Evolutionary conservation across 2,329 filamentous ascomycete species (phyloP).

Genomic region (Venturia pyrina): DNA sequence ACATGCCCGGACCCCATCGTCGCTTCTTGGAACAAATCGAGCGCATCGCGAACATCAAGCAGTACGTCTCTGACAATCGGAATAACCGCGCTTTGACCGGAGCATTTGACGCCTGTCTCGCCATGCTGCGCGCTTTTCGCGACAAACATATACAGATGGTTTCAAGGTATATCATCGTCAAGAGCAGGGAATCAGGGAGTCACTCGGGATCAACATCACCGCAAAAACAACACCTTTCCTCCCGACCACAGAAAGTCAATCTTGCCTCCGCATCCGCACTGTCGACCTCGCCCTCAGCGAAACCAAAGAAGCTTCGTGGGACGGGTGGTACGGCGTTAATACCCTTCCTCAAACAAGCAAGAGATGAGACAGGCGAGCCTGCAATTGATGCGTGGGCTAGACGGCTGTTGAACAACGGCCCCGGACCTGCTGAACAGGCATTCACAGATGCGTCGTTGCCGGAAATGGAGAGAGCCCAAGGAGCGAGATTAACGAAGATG

Average conservation of each 20-base stretch:
- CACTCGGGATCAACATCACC: conserved; percentile 46
- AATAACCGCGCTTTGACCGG: conserved; percentile 58
- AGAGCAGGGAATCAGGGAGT: conserved; percentile 64
- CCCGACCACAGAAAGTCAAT: conserved; percentile 36
- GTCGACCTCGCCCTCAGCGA: not conserved
- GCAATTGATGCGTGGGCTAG: conserved; percentile 62
- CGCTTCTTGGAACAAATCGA: conserved; percentile 77
- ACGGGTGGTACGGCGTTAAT: conserved; percentile 92
- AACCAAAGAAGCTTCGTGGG: conserved; percentile 55
- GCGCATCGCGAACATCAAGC: conserved; percentile 73
- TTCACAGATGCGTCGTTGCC: conserved; percentile 9
- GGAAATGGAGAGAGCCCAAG: conserved; percentile 35
- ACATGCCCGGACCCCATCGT: conserved; percentile 92
- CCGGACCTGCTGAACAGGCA: conserved; percentile 21
- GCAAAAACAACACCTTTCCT: conserved; percentile 10
- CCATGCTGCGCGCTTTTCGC: conserved; percentile 65
- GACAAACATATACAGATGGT: conserved; percentile 97
- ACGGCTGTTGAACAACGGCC: conserved; percentile 45
- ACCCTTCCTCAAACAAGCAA: conserved; percentile 89
- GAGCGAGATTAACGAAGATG: conserved; percentile 40
- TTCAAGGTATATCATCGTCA: conserved; percentile 87
- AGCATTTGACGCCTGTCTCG: conserved; percentile 84
- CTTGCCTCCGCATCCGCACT: conserved; percentile 35
- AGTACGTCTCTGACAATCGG: conserved; percentile 59
- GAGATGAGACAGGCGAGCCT: conserved; percentile 91